Base-by-base conservation (phyloP, 2,329 filamentous ascomycete genomes). In the Aspergillus pseudoviridinutans region DNA sequence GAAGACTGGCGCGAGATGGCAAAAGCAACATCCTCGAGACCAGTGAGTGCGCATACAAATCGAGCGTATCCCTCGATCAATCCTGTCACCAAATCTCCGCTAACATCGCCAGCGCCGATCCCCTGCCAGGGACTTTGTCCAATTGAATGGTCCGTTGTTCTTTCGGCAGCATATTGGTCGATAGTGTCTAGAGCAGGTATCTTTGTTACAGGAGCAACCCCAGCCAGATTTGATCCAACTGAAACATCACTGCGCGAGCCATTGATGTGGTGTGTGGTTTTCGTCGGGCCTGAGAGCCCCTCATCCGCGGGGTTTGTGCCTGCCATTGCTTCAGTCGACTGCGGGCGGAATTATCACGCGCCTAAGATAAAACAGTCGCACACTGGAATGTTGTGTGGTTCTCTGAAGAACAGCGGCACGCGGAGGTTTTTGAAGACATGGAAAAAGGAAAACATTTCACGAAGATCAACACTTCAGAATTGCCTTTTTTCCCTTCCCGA, bases 21-120 rank as follows among this genome's bases (percentile, higher is more conserved):
- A 54, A 68, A 69, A 10, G 66, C 64, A 38, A 68, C 38, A 50
- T 70, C 67, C 2, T 70, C 66, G 4, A 64, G 57, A 1, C 66
- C 67, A n/a, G 64, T 68, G 27, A 70, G 64, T 5, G 41, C 27
- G 2, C 58, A 61, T 22, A 70, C 53, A 56, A 69, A 70, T 42
- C 56, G 55, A n/a, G 67, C 67, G 53, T 69, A 70, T 17, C 61
- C 65, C 49, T 57, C 46, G 20, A 68, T 28, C n/a, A 69, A 44
- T 24, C 50, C 55, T 22, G 61, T 51, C 47, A 54, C 55, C 55
- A 64, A 49, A 44, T 51, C 54, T 8, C 41, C 49, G 27, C 51
- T 46, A n/a, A 58, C 54, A 14, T 57, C 47, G 22, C 17, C 49
- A 54, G 54, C 64, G 10, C 29, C 41, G 29, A 66, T 49, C 17